Evolutionary conservation across 1,284 basidiomycete genomes (phyloP).

Genomic region (Cutaneotrichosporon dermatis): DNA sequence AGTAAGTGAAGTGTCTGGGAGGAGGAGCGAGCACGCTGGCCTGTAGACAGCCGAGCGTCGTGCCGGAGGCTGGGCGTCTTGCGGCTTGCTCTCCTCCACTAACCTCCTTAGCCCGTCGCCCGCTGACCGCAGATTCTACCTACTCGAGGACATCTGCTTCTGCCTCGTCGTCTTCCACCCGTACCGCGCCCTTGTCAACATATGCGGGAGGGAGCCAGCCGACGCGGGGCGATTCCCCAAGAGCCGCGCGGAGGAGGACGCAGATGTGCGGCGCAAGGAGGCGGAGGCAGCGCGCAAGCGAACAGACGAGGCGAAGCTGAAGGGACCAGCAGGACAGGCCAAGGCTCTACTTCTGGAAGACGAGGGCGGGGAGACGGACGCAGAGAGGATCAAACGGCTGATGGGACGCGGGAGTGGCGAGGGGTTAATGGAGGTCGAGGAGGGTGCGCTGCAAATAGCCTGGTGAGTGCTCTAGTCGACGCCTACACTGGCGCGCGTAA

Average conservation of each 20-base stretch:
- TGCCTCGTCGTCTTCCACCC: conserved; percentile 92
- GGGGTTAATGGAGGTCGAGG: conserved; percentile 51
- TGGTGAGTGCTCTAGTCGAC: conserved; percentile 44
- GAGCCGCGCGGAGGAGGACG: conserved; percentile 40
- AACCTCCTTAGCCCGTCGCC: background rate
- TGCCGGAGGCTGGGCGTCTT: background rate
- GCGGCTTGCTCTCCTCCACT: too few relatives aligned
- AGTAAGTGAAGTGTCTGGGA: conserved; percentile 38
- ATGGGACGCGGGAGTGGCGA: conserved; percentile 46
- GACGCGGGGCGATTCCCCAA: conserved; percentile 42
- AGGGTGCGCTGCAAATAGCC: conserved; percentile 51
- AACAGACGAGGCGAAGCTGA: conserved; percentile 25
- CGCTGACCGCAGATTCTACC: conserved; percentile 61
- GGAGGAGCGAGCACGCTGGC: too few relatives aligned
- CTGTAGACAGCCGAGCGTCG: too few relatives aligned
- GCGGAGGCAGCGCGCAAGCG: conserved; percentile 28
- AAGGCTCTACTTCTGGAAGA: conserved; percentile 12
- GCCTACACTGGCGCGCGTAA: too few relatives aligned
- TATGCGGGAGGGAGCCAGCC: conserved; percentile 58
- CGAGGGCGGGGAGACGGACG: conserved; percentile 32
- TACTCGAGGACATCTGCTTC: conserved; percentile 93
- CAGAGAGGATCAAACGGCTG: conserved; percentile 34
- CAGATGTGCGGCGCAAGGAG: conserved; percentile 33
- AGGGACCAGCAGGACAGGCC: conserved; percentile 5
- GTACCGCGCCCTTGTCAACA: conserved; percentile 75